These are phyloP conservation scores for Geotrichum australiense DNA, from an alignment of 1,139 yeast species.

Conservation along the genomic window DNA sequence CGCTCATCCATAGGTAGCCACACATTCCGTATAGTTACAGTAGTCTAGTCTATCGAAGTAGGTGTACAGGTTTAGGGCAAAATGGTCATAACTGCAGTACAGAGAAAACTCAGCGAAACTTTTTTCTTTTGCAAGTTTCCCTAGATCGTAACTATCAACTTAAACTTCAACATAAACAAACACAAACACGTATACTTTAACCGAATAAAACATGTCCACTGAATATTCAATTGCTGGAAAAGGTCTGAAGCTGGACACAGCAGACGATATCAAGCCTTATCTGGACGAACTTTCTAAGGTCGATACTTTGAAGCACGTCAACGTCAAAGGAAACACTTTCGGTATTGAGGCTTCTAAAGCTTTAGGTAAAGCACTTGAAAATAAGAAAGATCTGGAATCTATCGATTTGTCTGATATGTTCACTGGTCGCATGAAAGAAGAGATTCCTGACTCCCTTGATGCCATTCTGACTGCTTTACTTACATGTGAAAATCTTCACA, in stretches of 20 bases:
- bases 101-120: no score
- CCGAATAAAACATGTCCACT: conserved; percentile 15
- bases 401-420: conserved; percentile 85
- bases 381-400: conserved; percentile 42
- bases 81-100: no score
- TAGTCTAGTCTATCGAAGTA: no score
- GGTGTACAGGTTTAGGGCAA: no score
- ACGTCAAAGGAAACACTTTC: conserved; percentile 86
- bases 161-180: no score
- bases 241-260: conserved; percentile 66
- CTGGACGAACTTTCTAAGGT: conserved; percentile 46
- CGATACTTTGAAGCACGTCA: conserved; percentile 49
- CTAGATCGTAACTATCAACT: no score
- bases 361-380: conserved; percentile 52
- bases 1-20: no score
- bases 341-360: conserved; percentile 83
- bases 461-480: conserved; percentile 67
- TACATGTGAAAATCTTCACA: conserved; percentile 57
- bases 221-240: conserved; percentile 60
- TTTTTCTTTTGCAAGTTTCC: no score
- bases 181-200: no score
- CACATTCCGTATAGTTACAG: no score
- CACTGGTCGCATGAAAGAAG: conserved; percentile 91
- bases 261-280: conserved; percentile 64
- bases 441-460: conserved; percentile 79